Conservation (phyloP, 768 basidiomycete species). For the Saitozyma sp. region DNA sequence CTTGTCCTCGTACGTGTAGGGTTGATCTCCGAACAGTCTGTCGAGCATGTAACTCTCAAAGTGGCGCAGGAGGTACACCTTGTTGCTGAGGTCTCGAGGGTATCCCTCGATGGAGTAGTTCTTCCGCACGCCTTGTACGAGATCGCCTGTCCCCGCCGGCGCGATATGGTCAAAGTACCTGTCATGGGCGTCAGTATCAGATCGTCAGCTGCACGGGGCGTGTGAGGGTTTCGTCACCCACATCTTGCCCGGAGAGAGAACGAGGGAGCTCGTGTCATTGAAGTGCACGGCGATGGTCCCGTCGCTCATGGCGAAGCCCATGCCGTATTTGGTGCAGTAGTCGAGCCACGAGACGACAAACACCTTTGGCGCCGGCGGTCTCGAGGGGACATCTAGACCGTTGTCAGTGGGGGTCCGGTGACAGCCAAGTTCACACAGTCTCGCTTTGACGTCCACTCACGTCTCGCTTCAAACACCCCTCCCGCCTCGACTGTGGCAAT, state of each 20-base stretch:
- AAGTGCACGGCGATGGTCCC: conserved; percentile 94
- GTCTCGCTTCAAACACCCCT: background rate
- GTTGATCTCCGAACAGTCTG: conserved; percentile 77
- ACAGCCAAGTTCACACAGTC: conserved; percentile 2
- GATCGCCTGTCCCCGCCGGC: conserved; percentile 38
- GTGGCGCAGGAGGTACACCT: conserved; percentile 88
- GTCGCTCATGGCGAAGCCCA: conserved; percentile 96
- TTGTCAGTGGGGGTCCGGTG: background rate
- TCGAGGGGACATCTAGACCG: background rate
- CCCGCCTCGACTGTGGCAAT: background rate
- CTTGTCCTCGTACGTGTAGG: conserved; percentile 74
- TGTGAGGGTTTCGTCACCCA: conserved; percentile 55
- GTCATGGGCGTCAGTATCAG: background rate
- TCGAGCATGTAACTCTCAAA: conserved; percentile 96
- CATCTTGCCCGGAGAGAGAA: conserved; percentile 84
- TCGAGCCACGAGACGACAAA: conserved; percentile 99
- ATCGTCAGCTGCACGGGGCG: background rate
- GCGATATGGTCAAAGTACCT: conserved; percentile 90
- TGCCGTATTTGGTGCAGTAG: conserved; percentile 99
- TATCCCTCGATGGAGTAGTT: conserved; percentile 63
- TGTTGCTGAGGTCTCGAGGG: conserved; percentile 76
- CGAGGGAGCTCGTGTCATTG: conserved; percentile 86
- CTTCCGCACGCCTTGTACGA: conserved; percentile 18
- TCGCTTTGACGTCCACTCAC: conserved; percentile 9
- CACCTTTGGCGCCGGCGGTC: conserved; percentile 54